Percentiles rank a stretch among this genome's conserved stretches.
These are phyloP conservation scores for Erodium moschatum DNA, from an alignment of 441 rosid species.

Conservation along the genomic window DNA sequence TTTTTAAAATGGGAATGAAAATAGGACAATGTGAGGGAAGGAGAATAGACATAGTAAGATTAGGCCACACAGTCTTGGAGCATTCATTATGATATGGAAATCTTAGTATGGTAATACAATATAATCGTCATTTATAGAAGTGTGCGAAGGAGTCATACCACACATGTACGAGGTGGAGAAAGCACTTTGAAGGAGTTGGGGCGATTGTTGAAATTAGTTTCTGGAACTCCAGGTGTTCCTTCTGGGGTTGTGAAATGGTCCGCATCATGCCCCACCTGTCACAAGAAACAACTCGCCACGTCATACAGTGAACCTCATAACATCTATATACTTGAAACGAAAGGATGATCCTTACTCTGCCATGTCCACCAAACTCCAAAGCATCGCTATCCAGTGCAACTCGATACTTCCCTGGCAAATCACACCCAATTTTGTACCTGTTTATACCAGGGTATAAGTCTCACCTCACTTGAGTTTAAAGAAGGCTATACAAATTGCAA, in stretches of 20 bases:
- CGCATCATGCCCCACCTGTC: constrained; percentile 55
- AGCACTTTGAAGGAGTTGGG: constrained; percentile 72
- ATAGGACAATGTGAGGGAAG: neutral
- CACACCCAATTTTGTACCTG: constrained; percentile 77
- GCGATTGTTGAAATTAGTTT: constrained; percentile 74
- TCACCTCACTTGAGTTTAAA: constrained; percentile 3
- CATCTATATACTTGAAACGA: constrained; percentile 4
- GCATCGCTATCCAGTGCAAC: constrained; percentile 74
- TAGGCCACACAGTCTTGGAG: neutral
- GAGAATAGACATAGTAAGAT: neutral
- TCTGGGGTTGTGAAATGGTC: constrained; percentile 74
- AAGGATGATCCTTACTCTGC: constrained; percentile 49
- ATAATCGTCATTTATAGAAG: neutral
- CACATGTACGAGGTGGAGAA: constrained; percentile 59
- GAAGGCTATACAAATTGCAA: neutral
- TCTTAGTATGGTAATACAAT: neutral
- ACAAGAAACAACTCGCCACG: constrained; percentile 17
- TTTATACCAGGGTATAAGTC: constrained; percentile 23
- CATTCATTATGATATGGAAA: neutral
- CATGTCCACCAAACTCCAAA: constrained; percentile 59
- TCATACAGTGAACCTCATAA: neutral
- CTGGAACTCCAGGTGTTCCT: constrained; percentile 71
- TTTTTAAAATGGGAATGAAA: neutral
- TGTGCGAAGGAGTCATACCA: constrained; percentile 29
- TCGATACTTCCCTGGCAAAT: constrained; percentile 72